Evolutionary conservation across 2,329 filamentous ascomycete species (phyloP).

Genomic region (Xylaria sp.): DNA sequence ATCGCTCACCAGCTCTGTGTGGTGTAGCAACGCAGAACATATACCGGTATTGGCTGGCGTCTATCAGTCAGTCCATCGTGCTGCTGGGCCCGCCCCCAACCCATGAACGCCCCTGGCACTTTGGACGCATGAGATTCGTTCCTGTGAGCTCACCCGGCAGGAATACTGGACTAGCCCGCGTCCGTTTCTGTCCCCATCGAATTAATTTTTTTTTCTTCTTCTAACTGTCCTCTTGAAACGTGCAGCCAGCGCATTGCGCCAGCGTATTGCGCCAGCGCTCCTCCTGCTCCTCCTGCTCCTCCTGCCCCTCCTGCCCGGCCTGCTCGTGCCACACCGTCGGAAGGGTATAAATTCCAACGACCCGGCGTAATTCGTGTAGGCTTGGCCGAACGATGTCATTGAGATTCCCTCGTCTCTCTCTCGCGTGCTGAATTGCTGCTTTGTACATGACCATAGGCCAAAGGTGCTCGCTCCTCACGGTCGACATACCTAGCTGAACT

Average conservation of each 20-base stretch:
- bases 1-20: slow-evolving; percentile 31
- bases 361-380: slow-evolving; percentile 29
- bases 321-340: slow-evolving; percentile 34
- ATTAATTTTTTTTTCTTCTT: slow-evolving; percentile 36
- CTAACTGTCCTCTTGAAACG: slow-evolving; percentile 41
- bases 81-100: slow-evolving; percentile 43
- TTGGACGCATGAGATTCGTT: slow-evolving; percentile 45
- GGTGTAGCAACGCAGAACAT: slow-evolving; percentile 28
- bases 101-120: slow-evolving; percentile 39
- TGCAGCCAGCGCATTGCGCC: slow-evolving; percentile 43
- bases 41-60: slow-evolving; percentile 29
- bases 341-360: slow-evolving; percentile 37
- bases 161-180: slow-evolving; percentile 41
- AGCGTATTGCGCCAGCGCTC: slow-evolving; percentile 40
- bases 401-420: slow-evolving; percentile 36
- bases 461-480: slow-evolving; percentile 29
- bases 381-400: slow-evolving; percentile 28
- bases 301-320: slow-evolving; percentile 30
- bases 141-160: slow-evolving; percentile 43
- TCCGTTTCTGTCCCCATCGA: slow-evolving; percentile 38
- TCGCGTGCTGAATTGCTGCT: slow-evolving; percentile 31
- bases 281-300: slow-evolving; percentile 33
- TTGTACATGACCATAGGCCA: slow-evolving; percentile 33
- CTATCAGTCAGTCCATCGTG: slow-evolving; percentile 36
- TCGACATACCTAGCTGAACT: slow-evolving; percentile 32